These are phyloP conservation scores for Boletus hoseneyae DNA, from an alignment of 1,284 basidiomycete species.

Conservation along the genomic window DNA sequence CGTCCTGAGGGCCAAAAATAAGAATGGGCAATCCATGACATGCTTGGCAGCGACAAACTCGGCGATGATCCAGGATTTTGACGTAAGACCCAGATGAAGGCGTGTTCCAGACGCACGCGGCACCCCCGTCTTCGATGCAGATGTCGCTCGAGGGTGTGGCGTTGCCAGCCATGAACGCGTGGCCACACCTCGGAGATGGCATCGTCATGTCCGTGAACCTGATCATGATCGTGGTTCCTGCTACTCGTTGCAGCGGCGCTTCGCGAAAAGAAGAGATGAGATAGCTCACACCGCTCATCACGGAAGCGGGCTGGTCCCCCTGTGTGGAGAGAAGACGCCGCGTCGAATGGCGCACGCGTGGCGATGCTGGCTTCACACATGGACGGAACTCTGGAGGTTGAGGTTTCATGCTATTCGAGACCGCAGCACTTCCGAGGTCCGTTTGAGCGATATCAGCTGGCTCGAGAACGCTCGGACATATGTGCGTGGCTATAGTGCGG, in stretches of 20 bases:
- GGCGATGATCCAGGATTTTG: conserved; percentile 52
- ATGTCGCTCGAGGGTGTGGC: background rate
- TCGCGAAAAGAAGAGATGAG: conserved; percentile 49
- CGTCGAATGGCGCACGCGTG: conserved; percentile 2
- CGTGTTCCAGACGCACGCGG: background rate
- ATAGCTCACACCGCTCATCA: conserved; percentile 23
- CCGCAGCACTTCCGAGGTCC: conserved; percentile 53
- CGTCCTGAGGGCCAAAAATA: conserved; percentile 43
- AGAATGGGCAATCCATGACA: conserved; percentile 34
- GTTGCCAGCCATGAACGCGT: conserved; percentile 5
- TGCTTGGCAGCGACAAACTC: conserved; percentile 47
- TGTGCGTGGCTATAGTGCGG: conserved; percentile 22
- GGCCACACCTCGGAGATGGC: conserved; percentile 14
- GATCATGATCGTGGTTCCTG: conserved; percentile 15
- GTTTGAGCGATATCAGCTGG: conserved; percentile 34
- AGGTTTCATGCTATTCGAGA: conserved; percentile 60
- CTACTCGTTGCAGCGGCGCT: conserved; percentile 52
- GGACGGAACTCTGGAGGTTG: background rate
- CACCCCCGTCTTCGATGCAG: background rate
- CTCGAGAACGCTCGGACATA: conserved; percentile 18
- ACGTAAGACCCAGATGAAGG: conserved; percentile 39
- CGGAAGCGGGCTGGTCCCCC: conserved; percentile 15
- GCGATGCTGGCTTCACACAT: conserved; percentile 4
- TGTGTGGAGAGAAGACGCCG: conserved; percentile 17
- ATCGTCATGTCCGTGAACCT: conserved; percentile 6